Evolutionary conservation across 208 protist species (phyloP), one percentile per base, ranked within the genome.

Genomic region (Polymyxa betae): DNA sequence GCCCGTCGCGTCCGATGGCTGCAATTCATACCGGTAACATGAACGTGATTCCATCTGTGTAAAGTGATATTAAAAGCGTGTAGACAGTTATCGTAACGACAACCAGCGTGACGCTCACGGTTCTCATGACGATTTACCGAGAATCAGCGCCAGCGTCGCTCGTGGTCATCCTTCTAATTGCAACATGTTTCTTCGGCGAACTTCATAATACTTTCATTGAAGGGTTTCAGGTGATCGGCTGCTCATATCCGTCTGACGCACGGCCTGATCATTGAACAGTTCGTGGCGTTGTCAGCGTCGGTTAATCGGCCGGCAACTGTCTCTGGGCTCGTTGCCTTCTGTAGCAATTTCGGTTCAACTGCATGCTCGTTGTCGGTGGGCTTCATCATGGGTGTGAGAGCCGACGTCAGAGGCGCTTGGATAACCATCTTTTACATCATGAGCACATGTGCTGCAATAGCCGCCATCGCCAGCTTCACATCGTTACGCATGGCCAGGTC

Each of bases 201-300:
- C 5, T 82, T n/a, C 72, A 82, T 43, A 82, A 82, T 43, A n/a
- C 16, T 5, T 82, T 82, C 72, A 82, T 82, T 20, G 72, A 82
- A 82, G 72, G 72, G n/a, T 82, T 82, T 43, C 72, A 82, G 35
- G 72, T 82, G 72, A 60, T 24, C 24, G 12, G 12, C 5, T 60
- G 24, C 24, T 60, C 5, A 29, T 29, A 60, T n/a, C n/a, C n/a
- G n/a, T n/a, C 49, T 60, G 24, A 60, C 49, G 49, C 5, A 60
- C 49, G 24, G 5, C 24, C 24, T 60, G 5, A 60, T 60, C n/a
- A n/a, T n/a, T 24, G 5, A 5, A 60, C 5, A 60, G 49, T 5
- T 60, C 24, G 72, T 82, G 5, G 72, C 72, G 5, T 12, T 82
- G 12, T 82, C 72, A 12, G 72, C n/a, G 12, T 45, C n/a, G 16